A percentile compares a stretch with the other conserved stretches of the same genome.
These are phyloP conservation scores for Stephanodiscus minutulus DNA, from an alignment of 108 stramenopile genomes.

Conservation along the genomic window DNA sequence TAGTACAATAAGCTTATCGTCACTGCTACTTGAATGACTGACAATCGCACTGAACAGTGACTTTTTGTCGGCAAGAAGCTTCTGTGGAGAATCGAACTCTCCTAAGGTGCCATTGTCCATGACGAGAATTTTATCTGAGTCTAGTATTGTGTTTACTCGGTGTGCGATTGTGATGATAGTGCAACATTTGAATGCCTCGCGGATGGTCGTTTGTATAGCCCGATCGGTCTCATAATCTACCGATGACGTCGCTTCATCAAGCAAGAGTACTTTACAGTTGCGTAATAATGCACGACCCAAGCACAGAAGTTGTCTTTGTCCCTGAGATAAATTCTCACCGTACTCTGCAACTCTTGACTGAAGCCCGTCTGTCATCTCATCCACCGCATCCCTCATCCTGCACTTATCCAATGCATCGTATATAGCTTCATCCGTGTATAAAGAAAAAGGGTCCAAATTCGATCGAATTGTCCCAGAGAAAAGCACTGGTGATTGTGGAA, in stretches of 20 bases:
- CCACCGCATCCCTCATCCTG: conserved; percentile 64
- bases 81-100: conserved; percentile 86
- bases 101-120: conserved; percentile 87
- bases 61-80: conserved; percentile 71
- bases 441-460: conserved; percentile 90
- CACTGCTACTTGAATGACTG: conserved; percentile 56
- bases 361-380: conserved; percentile 67
- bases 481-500: conserved; percentile 93
- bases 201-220: conserved; percentile 82
- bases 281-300: conserved; percentile 89
- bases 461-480: conserved; percentile 87
- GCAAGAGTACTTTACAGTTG: conserved; percentile 69
- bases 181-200: conserved; percentile 63
- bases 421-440: conserved; percentile 65
- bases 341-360: conserved; percentile 83
- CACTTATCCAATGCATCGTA: conserved; percentile 75
- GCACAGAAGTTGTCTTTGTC: conserved; percentile 92
- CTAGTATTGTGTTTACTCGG: conserved; percentile 93
- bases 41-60: conserved; percentile 85
- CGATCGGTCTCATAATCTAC: conserved; percentile 90
- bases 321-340: conserved; percentile 91
- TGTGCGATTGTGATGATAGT: conserved; percentile 94
- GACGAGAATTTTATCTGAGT: conserved; percentile 91
- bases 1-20: conserved; percentile 4
- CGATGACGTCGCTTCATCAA: conserved; percentile 90